Evolutionary conservation across 352 stramenopile species (phyloP).

Genomic region (Elongisporangium anandrum): DNA sequence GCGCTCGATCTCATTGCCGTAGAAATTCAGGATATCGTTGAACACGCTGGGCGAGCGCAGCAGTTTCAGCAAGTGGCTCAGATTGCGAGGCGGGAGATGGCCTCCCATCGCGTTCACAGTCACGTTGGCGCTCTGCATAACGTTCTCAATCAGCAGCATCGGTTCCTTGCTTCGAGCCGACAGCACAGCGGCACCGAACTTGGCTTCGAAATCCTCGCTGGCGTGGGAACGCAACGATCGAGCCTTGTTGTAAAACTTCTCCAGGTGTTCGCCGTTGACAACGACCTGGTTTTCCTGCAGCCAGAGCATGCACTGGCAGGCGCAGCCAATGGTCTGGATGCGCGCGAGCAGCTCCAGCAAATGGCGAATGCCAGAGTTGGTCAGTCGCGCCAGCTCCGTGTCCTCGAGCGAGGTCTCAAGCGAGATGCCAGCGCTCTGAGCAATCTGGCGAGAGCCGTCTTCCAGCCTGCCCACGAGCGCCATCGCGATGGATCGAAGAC

Average conservation of each 20-base stretch:
- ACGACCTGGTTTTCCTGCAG: constrained; percentile 49
- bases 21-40: constrained; percentile 55
- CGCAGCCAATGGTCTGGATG: constrained; percentile 46
- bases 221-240: constrained; percentile 44
- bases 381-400: constrained; percentile 66
- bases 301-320: constrained; percentile 67
- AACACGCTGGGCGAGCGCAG: constrained; percentile 38
- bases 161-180: constrained; percentile 48
- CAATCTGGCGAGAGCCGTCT: constrained; percentile 50
- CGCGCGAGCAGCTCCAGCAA: constrained; percentile 65
- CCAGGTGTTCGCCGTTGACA: constrained; percentile 41
- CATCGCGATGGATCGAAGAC: constrained; percentile 60
- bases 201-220: constrained; percentile 64
- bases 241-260: constrained; percentile 66
- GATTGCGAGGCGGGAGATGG: constrained; percentile 36
- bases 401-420: constrained; percentile 33
- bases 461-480: constrained; percentile 63
- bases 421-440: constrained; percentile 11
- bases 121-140: constrained; percentile 65
- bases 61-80: constrained; percentile 52
- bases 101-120: constrained; percentile 24
- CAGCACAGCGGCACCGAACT: constrained; percentile 40
- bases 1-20: constrained; percentile 55
- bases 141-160: constrained; percentile 67
- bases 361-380: constrained; percentile 54